Base-by-base conservation (phyloP, 257 asterid species). In the Nicotiana obtusifolia region DNA sequence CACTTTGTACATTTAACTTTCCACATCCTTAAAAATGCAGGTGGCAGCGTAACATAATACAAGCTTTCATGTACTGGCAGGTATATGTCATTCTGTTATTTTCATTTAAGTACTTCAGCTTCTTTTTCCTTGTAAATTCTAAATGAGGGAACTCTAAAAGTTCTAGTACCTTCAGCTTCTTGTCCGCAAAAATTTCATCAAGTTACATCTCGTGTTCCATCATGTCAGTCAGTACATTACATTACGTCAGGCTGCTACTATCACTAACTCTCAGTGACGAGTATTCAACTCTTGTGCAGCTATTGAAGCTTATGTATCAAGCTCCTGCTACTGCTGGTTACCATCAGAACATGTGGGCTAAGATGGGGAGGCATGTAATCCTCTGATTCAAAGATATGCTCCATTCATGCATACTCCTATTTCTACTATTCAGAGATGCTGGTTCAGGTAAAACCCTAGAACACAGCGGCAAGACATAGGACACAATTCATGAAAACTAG, bases 21-120 rank as follows among this genome's bases (percentile, higher is more conserved):
- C 79, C 75, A 62, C 59, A 47, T 69, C n/a, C 82, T 82, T 86
- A 31, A 84, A 87, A 77, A 30, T 86, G 85, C 97, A 96, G 99
- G 90, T 80, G 92, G 91, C 99, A 92, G 87, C 97, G 98, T 68
- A 96, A 91, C 83, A 89, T 96, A 56, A 79, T 96, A 69, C 99
- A 94, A 79, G 86, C 93, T 73, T 93, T 96, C 81, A 91, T 96
- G 90, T 94, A 96, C 79, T 96, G 99, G 99, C 98, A 93, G 97
- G 98, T 95, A 62, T 68, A 82, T 75, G 56, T 67, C 54, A n/a
- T 77, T 78, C 81, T 69, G 30, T 19, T 57, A 69, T 37, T 30
- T 73, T 67, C 56, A 28, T 53, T 78, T 26, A 60, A 57, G 49
- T 14, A 26, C 6, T 16, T 35, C 22, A 76, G 33, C 76, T 7